A percentile compares a stretch with the other conserved stretches of the same genome.
Conservation (phyloP, 305 asterid species). For the Rubia balearica region DNA sequence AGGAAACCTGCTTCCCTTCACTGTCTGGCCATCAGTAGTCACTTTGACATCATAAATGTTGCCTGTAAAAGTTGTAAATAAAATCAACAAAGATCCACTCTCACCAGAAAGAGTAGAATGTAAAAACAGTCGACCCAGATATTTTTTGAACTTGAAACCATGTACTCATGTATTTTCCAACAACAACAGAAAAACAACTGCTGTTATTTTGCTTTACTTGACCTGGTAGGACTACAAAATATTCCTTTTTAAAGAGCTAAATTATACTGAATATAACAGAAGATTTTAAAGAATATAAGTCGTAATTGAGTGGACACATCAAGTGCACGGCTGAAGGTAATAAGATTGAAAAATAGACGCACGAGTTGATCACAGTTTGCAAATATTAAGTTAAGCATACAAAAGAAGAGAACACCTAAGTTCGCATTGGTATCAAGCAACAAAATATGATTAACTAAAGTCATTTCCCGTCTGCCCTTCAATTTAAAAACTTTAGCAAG, state of each 20-base stretch:
- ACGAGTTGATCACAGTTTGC: not conserved
- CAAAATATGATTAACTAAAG: not conserved
- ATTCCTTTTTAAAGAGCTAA: too few species aligned
- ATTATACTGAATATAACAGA: not conserved
- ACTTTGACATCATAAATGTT: constrained; percentile 75
- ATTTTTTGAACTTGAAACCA: not conserved
- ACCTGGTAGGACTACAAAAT: not conserved
- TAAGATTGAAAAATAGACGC: not conserved
- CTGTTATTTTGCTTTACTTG: not conserved
- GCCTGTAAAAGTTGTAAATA: constrained; percentile 37
- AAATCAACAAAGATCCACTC: constrained; percentile 9
- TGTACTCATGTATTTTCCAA: not conserved
- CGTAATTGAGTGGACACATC: not conserved
- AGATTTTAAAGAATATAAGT: not conserved
- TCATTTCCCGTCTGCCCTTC: not conserved
- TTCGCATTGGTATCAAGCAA: too few species aligned
- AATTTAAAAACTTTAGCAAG: not conserved
- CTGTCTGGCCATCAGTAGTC: constrained; percentile 67
- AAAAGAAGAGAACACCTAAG: not conserved
- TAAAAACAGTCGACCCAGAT: not conserved
- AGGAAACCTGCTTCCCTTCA: constrained; percentile 71
- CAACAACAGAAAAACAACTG: not conserved
- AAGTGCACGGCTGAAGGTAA: not conserved
- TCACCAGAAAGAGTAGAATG: not conserved
- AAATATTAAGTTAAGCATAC: not conserved